Percentiles rank a stretch among this genome's conserved stretches.
These are phyloP conservation scores for Apiotrichum laibachii DNA, from an alignment of 1,284 basidiomycete genomes.

Conservation along the genomic window DNA sequence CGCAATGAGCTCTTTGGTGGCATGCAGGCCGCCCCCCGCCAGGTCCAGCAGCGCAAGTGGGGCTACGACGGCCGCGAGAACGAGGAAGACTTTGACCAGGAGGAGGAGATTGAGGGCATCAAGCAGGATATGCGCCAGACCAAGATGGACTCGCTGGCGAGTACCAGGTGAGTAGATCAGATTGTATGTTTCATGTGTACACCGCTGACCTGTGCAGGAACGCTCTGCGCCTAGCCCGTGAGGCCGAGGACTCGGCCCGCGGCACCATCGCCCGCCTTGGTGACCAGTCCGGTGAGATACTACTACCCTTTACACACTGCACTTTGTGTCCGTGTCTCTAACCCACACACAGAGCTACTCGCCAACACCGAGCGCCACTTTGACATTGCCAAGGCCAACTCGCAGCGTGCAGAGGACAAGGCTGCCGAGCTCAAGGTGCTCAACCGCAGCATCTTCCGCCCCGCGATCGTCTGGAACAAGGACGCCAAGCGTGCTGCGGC, in stretches of 20 bases:
- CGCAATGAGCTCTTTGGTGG: constrained; percentile 59
- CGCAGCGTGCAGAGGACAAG: constrained; percentile 84
- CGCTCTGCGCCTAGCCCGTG: constrained; percentile 84
- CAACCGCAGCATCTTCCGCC: constrained; percentile 76
- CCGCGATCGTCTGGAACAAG: constrained; percentile 86
- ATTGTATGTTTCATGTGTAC: not conserved
- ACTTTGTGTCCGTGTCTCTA: not conserved
- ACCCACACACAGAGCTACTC: constrained; percentile 55
- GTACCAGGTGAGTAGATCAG: constrained; percentile 59
- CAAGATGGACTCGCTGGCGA: constrained; percentile 90
- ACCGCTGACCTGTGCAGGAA: constrained; percentile 55
- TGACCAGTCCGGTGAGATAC: constrained; percentile 89
- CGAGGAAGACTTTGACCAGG: constrained; percentile 69
- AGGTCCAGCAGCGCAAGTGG: constrained; percentile 55
- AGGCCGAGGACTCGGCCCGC: constrained; percentile 93
- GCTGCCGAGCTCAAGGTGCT: constrained; percentile 91
- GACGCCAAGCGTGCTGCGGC: constrained; percentile 84
- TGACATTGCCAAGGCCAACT: constrained; percentile 88
- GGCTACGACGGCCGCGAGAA: constrained; percentile 49
- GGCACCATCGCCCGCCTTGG: constrained; percentile 82
- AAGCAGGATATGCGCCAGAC: constrained; percentile 85
- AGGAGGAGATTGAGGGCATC: constrained; percentile 95
- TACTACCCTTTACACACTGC: no score
- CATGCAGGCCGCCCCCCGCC: constrained; percentile 14
- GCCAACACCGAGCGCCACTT: constrained; percentile 95